Conservation (phyloP, 2,329 filamentous ascomycete genomes). For the Nothophaeocryptopus gaeumannii region DNA sequence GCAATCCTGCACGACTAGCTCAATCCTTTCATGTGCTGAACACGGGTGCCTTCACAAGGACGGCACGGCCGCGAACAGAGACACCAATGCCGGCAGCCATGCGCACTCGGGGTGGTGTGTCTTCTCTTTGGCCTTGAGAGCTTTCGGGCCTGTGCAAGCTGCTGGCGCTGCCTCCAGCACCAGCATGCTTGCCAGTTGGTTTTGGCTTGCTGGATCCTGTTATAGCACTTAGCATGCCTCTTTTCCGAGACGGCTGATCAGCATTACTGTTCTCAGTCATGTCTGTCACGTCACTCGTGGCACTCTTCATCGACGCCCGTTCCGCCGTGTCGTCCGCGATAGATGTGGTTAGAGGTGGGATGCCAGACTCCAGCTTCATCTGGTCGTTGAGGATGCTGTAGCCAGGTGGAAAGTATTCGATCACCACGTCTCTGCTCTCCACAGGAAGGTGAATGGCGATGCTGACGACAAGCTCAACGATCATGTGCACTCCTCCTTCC, state of each 20-base stretch:
- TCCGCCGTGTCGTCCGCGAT: slow-evolving; percentile 44
- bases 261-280: slow-evolving; percentile 24
- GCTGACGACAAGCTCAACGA: slow-evolving; percentile 83
- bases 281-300: slow-evolving; percentile 35
- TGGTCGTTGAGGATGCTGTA: slow-evolving; percentile 65
- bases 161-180: slow-evolving; percentile 36
- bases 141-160: slow-evolving; percentile 42
- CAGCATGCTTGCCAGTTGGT: slow-evolving; percentile 37
- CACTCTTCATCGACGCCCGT: slow-evolving; percentile 38
- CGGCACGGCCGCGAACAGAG: slow-evolving; percentile 48
- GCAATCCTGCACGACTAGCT: too few species aligned
- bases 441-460: slow-evolving; percentile 83
- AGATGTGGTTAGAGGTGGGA: slow-evolving; percentile 46
- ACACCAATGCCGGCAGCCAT: slow-evolving; percentile 48
- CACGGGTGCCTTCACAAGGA: slow-evolving; percentile 51
- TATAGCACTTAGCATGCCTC: slow-evolving; percentile 45
- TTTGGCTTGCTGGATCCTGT: slow-evolving; percentile 41
- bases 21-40: slow-evolving; percentile 32
- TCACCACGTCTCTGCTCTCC: slow-evolving; percentile 85
- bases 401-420: slow-evolving; percentile 81
- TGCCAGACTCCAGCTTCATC: slow-evolving; percentile 77
- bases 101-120: slow-evolving; percentile 44
- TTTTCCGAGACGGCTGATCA: slow-evolving; percentile 29
- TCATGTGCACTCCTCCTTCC: slow-evolving; percentile 86
- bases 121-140: slow-evolving; percentile 41